Evolutionary conservation across 1,284 basidiomycete species (phyloP), one percentile per base, ranked within the genome.

Genomic region (Fereydounia khargensis): DNA sequence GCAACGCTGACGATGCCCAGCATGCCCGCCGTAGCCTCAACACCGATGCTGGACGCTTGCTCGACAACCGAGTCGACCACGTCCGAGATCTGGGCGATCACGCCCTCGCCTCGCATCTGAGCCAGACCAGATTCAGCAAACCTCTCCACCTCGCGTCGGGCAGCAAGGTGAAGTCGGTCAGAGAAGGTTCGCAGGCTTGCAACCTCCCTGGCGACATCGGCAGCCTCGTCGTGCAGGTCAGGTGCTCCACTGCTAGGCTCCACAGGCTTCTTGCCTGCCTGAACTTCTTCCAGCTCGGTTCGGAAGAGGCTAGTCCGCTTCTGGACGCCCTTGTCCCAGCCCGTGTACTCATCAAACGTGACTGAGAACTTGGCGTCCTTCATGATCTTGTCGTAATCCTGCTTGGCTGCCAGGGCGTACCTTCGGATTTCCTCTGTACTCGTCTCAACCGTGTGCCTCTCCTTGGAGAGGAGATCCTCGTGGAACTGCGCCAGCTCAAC

Each of bases 281-380:
- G 49, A 5, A 70, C 53, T 4, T 49, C 54, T 2, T 41, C 14
- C 13, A 69, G 43, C 42, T 71, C 68, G 16, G 59, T 47, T 4
- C 35, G 32, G 27, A 63, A 62, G 13, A 62, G 28, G 11, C 45
- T 28, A 28, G 54, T 56, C 9, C 66, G 57, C 46, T 58, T 52
- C 19, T 42, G 35, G 23, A 71, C 51, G 10, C 66, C 68, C 13
- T 57, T 44, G 39, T 67, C 68, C 73, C 73, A 74, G 21, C 69
- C 69, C 5, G 52, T 47, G 47, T 54, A 65, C 22, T 74, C 68
- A 35, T 68, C 67, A 43, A 60, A 58, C 37, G 65, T 73, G 8
- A 28, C 49, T 11, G 59, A 39, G 39, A 73, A 74, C 42, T 70
- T 69, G 43, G 54, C 59, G 9, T 56, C 41, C 19, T 53, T 46